Evolutionary conservation across 495 filamentous ascomycete genomes (phyloP).

Genomic region (Daldinia loculata): DNA sequence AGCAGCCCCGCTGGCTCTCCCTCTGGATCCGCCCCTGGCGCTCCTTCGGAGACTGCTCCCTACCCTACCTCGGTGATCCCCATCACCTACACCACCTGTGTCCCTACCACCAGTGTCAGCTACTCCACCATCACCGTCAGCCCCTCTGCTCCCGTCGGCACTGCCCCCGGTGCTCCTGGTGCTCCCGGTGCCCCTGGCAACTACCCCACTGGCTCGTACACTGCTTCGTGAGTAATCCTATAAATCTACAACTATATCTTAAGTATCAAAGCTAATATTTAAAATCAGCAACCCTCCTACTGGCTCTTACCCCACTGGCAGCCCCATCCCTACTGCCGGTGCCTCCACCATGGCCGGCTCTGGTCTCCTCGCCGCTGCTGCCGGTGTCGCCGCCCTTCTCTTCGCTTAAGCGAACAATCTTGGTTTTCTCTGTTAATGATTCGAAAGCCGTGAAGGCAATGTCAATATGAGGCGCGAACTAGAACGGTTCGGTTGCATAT

Average conservation of each 20-base stretch:
- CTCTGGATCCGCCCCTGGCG: constrained; percentile 22
- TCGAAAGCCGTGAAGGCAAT: constrained; percentile 38
- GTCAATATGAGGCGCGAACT: constrained; percentile 38
- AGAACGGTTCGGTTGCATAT: constrained; percentile 48
- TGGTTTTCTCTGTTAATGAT: constrained; percentile 40
- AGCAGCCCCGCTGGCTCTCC: constrained; percentile 23
- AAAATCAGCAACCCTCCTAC: constrained; percentile 34
- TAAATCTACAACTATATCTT: background rate
- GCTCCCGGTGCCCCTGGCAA: background rate
- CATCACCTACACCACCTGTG: constrained; percentile 47
- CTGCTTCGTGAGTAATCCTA: constrained; percentile 38
- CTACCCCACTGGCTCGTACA: constrained; percentile 45
- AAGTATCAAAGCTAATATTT: background rate
- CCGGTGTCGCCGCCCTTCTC: constrained; percentile 61
- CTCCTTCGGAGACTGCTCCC: constrained; percentile 23
- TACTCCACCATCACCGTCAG: constrained; percentile 59
- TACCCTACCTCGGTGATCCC: constrained; percentile 60
- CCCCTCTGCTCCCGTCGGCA: constrained; percentile 52
- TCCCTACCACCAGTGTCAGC: constrained; percentile 56
- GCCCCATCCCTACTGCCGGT: constrained; percentile 55
- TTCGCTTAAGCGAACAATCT: constrained; percentile 56
- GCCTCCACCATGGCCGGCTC: constrained; percentile 56
- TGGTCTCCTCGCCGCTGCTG: constrained; percentile 57
- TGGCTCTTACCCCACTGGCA: constrained; percentile 44
- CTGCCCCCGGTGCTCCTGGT: constrained; percentile 21